Evolutionary conservation across 1,284 basidiomycete genomes (phyloP), one percentile per base, ranked within the genome.

Genomic region (Tylopilus sp.): DNA sequence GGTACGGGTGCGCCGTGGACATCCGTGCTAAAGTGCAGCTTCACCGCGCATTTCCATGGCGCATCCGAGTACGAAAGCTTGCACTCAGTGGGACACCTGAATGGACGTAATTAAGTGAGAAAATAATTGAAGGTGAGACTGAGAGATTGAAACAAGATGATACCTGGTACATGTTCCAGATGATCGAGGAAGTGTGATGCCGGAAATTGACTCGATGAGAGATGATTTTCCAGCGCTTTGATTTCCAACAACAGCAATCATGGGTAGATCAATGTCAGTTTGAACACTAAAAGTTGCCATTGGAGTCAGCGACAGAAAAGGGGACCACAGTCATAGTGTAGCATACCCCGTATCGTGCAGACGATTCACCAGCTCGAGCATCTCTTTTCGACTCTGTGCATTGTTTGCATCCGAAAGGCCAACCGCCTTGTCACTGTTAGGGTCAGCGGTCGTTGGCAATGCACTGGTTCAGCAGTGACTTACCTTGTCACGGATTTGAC

Each of bases 171-270:
- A 94, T 0, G 88, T 89, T 0, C 87, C 87, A n/a, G 81, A 77
- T 6, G 89, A 88, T 6, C 91, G 85, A 22, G 91, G 91, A 0
- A 94, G 77, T 0, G 85, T 89, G 60, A 93, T 87, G 0, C 90
- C 91, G 22, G 89, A 91, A 38, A 94, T 92, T 0, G 90, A 85
- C 69, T 94, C 91, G 19, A 94, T 91, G 2, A 93, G 80, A 0
- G 90, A 92, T 0, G 90, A 91, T 69, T 94, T 94, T 0, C 92
- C 92, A 0, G 89, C 88, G 56, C 88, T 90, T 68, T 92, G 90
- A 12, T 81, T 84, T 0, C 90, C 90, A 13, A 92, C 85, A 54
- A 90, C 91, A 0, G 87, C 90, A 22, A 93, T 91, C 69, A 87
- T 83, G 0, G 92, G 91, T 0, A 93, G 78, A 70, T 92, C 90